Evolutionary conservation across 2,329 filamentous ascomycete species (phyloP), one percentile per base, ranked within the genome.

Genomic region (Didymella keratinophila): DNA sequence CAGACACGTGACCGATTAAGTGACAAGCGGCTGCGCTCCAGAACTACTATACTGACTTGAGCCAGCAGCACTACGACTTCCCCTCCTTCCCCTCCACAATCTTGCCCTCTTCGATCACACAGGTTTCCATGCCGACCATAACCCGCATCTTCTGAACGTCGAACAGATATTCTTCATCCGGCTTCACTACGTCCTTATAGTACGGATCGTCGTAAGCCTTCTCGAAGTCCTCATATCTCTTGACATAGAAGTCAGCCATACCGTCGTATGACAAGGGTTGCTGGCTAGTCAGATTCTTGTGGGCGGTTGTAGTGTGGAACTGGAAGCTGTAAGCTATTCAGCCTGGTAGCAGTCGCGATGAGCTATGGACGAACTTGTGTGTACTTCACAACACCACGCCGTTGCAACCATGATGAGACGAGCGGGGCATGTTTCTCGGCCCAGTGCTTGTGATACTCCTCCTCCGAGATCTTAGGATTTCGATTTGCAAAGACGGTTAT

Each of bases 241-340:
- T 62, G 18, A 70, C 62, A 50, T 64, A 71, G 44, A 73, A 73
- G 25, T 71, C 69, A 12, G 62, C 68, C 51, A 65, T 67, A 23
- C 65, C 67, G 39, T 67, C 67, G 42, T 65, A 71, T 0, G 63
- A 52, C 12, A 65, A 48, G 2, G 61, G 59, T 49, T 60, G 58
- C 42, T 68, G 59, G 14, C 50, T 52, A 12, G 63, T 58, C 30
- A 65, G 58, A 4, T 56, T 51, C 45, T 67, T 66, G 30, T 64
- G 54, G 7, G 57, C 39, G 2, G 63, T 67, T 12, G 61, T 62
- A 3, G 69, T 71, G 50, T 68, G 69, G 30, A 69, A 67, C 68
- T 68, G 27, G 23, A 25, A 25, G 23, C 23, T 25, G 23, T 25
- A 25, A 25, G 23, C 23, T 25, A 25, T 25, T 25, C 3, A 3